A percentile compares a stretch with the other conserved stretches of the same genome.
These are phyloP conservation scores for Rostrohypoxylon terebratum DNA, from an alignment of 495 filamentous ascomycete species.

Conservation along the genomic window DNA sequence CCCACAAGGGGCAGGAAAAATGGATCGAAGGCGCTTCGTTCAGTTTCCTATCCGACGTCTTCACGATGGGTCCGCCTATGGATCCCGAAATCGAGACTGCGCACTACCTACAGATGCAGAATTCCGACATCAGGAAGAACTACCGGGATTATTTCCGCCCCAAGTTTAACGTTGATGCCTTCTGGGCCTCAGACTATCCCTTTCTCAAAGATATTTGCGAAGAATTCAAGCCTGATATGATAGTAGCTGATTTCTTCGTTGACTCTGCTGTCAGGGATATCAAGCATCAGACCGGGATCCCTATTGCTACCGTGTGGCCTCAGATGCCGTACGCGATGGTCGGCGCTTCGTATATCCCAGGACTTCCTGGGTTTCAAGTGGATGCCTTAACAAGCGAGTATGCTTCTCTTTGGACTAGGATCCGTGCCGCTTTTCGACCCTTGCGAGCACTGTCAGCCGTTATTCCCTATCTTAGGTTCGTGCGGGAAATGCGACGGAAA, in stretches of 20 bases:
- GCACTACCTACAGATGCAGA: slow-evolving; percentile 50
- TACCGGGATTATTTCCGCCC: slow-evolving; percentile 44
- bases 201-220: slow-evolving; percentile 44
- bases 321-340: slow-evolving; percentile 55
- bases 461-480: slow-evolving; percentile 43
- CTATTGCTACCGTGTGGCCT: slow-evolving; percentile 54
- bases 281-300: slow-evolving; percentile 47
- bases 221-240: slow-evolving; percentile 48
- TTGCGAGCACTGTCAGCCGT: slow-evolving; percentile 42
- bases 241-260: slow-evolving; percentile 56
- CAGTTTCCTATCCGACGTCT: slow-evolving; percentile 44
- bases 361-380: slow-evolving; percentile 55
- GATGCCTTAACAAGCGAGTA: slow-evolving; percentile 52
- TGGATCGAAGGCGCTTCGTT: slow-evolving; percentile 45
- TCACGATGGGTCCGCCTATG: slow-evolving; percentile 39
- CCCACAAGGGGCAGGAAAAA: slow-evolving; percentile 52
- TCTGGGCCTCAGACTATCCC: slow-evolving; percentile 55
- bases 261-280: slow-evolving; percentile 54
- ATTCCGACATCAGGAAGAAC: slow-evolving; percentile 49
- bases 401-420: slow-evolving; percentile 50
- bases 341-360: slow-evolving; percentile 53
- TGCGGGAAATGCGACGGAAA: slow-evolving; percentile 48
- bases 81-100: slow-evolving; percentile 25
- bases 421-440: slow-evolving; percentile 49
- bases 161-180: slow-evolving; percentile 53